Evolutionary conservation across 1,284 basidiomycete species (phyloP), one percentile per base, ranked within the genome.

Genomic region (Tremellales sp.): DNA sequence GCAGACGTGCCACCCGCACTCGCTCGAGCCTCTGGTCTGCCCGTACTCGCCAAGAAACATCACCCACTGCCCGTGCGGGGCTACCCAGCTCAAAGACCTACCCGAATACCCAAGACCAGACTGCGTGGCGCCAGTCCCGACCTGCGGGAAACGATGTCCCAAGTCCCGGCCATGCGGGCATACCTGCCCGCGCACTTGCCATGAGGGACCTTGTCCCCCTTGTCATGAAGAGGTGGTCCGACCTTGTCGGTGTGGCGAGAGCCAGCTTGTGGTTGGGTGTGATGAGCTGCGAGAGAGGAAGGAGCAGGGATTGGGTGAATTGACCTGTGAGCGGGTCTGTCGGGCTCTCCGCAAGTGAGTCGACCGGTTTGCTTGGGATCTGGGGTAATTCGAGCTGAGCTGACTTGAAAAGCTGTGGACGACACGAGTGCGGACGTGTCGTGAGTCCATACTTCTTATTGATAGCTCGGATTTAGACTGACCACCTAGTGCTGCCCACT

Each of bases 11-110:
- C 91, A 94, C 72, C 80, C 85, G 0, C 88, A 88, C 12, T 80
- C 82, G 2, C 68, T 77, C 1, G 68, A 61, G 1, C 79, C 83
- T 0, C 76, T 80, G 0, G 72, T 75, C 0, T 96, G 91, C 64
- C 89, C 89, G 1, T 78, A 79, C 31, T 85, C 87, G 0, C 89
- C 90, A 0, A 72, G 75, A 0, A 62, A 79, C 6, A 76, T 92
- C 46, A 80, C 78, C 0, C 81, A 81, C 36, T 96, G 92, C 66
- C 87, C 90, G 0, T 96, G 91, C 58, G 87, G 87, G 11, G 81
- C 82, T 47, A 80, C 82, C 12, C 72, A 77, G 0, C 80, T 90
- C 40, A 47, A 62, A 10, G 39, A 51, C 3, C 64, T 77, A 10
- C 54, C 69, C 4, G 72, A 76, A 6, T 60, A 58, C 24, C 59